Evolutionary conservation across 1,284 basidiomycete genomes (phyloP).

Genomic region (Ceraceosorus guamensis): DNA sequence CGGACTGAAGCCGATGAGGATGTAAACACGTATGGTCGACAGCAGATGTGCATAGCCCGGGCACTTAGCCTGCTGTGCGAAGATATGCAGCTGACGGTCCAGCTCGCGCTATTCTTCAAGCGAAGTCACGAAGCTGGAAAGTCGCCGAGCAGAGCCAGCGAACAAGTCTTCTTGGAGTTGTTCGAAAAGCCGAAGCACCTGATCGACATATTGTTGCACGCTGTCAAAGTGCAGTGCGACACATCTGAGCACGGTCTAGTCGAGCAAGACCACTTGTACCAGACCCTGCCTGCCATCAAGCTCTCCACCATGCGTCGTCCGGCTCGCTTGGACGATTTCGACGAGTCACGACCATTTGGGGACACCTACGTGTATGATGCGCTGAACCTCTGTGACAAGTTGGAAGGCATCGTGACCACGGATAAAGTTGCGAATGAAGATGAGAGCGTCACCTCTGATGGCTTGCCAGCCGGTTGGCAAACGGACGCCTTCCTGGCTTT

Average conservation of each 20-base stretch:
- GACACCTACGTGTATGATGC: slow-evolving; percentile 65
- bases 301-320: slow-evolving; percentile 55
- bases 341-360: slow-evolving; percentile 61
- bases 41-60: slow-evolving; percentile 65
- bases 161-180: slow-evolving; percentile 57
- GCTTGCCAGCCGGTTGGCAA: slow-evolving; percentile 17
- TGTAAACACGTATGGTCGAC: slow-evolving; percentile 54
- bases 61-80: slow-evolving; percentile 58
- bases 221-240: slow-evolving; percentile 62
- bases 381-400: slow-evolving; percentile 30
- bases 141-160: slow-evolving; percentile 53
- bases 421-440: slow-evolving; percentile 12
- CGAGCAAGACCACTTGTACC: slow-evolving; percentile 23
- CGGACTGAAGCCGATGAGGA: slow-evolving; percentile 55
- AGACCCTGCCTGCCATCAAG: no score
- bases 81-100: slow-evolving; percentile 41
- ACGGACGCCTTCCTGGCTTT: slow-evolving; percentile 49
- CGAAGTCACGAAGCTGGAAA: slow-evolving; percentile 46
- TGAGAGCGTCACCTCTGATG: background rate
- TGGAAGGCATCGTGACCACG: slow-evolving; percentile 49
- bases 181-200: slow-evolving; percentile 56
- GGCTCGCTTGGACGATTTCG: slow-evolving; percentile 57
- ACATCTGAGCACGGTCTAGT: slow-evolving; percentile 60
- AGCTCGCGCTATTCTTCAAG: slow-evolving; percentile 21
- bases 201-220: slow-evolving; percentile 59